Evolutionary conservation across 495 filamentous ascomycete genomes (phyloP).

Genomic region (Patellaria atrata): DNA sequence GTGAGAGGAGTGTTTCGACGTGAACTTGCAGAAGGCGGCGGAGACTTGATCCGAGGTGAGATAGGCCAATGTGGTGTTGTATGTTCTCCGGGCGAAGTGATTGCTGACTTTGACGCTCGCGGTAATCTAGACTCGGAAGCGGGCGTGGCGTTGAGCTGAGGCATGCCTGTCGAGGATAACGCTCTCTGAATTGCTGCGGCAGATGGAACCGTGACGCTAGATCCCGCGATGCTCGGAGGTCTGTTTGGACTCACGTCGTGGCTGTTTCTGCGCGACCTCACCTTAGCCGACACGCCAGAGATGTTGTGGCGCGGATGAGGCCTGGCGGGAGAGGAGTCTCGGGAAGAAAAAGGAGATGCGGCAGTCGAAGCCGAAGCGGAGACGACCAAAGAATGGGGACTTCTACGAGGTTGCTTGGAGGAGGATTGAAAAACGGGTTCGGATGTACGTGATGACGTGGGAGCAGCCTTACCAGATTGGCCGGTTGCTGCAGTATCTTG

Average conservation of each 20-base stretch:
- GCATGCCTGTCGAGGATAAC: constrained; percentile 47
- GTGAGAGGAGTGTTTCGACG: constrained; percentile 28
- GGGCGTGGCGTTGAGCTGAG: constrained; percentile 39
- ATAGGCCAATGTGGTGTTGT: constrained; percentile 53
- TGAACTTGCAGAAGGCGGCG: constrained; percentile 40
- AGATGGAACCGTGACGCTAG: constrained; percentile 37
- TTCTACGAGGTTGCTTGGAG: constrained; percentile 6
- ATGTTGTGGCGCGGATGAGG: constrained; percentile 7
- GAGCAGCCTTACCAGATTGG: background rate
- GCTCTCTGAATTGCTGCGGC: constrained; percentile 48
- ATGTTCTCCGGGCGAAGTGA: constrained; percentile 23
- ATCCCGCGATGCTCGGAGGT: constrained; percentile 30
- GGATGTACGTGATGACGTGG: constrained; percentile 6
- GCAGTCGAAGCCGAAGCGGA: constrained; percentile 19
- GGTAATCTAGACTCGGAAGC: constrained; percentile 45
- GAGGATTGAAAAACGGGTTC: background rate
- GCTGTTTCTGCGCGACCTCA: constrained; percentile 53
- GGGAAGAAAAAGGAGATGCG: constrained; percentile 24
- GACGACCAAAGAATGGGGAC: constrained; percentile 14
- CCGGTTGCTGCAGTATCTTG: constrained; percentile 2
- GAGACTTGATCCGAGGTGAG: constrained; percentile 52
- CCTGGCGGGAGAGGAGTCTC: constrained; percentile 23
- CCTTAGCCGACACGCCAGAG: constrained; percentile 13
- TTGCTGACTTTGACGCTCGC: constrained; percentile 42
- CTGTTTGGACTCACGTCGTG: constrained; percentile 56